These are phyloP conservation scores for Phytophthora europaea DNA, from an alignment of 352 stramenopile genomes.

Conservation along the genomic window DNA sequence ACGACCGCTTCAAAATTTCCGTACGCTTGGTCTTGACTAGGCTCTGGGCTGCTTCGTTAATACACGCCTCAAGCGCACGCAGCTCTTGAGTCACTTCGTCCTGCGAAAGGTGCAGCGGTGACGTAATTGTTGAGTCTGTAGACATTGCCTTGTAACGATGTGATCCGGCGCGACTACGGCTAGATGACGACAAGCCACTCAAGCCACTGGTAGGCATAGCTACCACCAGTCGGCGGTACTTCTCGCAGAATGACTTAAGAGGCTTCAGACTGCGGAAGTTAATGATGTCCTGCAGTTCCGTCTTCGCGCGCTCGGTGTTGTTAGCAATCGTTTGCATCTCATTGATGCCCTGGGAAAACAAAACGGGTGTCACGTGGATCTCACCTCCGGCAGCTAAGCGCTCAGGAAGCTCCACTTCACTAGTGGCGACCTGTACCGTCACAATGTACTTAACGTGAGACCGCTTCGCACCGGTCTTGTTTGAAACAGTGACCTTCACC, in stretches of 20 bases:
- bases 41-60: constrained; percentile 85
- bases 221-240: constrained; percentile 77
- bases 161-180: constrained; percentile 41
- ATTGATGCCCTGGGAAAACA: constrained; percentile 95
- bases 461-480: constrained; percentile 63
- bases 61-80: constrained; percentile 63
- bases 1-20: constrained; percentile 86
- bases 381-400: constrained; percentile 74
- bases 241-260: constrained; percentile 86
- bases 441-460: constrained; percentile 87
- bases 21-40: constrained; percentile 89
- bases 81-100: constrained; percentile 81
- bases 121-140: constrained; percentile 55
- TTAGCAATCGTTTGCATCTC: constrained; percentile 96
- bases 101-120: constrained; percentile 69
- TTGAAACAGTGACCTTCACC: constrained; percentile 81
- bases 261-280: constrained; percentile 89
- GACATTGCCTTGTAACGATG: constrained; percentile 70
- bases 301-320: constrained; percentile 90
- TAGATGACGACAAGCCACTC: constrained; percentile 41
- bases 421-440: constrained; percentile 82
- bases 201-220: constrained; percentile 57
- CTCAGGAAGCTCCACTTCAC: constrained; percentile 80
- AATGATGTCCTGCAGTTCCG: constrained; percentile 91
- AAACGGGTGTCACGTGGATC: constrained; percentile 83